phyloP scores from a whole-genome alignment of 441 rosid genomes.

The Hura crepitans region DNA sequence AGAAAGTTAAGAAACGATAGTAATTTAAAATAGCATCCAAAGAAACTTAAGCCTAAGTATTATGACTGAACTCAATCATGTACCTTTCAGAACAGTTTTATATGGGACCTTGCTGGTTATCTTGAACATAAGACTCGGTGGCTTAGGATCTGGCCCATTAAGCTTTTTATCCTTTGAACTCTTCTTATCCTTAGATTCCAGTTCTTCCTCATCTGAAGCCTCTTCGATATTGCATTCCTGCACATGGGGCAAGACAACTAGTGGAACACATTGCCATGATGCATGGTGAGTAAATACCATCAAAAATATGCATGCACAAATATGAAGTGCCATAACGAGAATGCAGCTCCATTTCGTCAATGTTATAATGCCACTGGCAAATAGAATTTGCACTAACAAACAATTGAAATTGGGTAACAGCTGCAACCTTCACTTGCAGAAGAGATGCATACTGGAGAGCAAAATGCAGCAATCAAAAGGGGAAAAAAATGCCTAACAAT shows the following conservation, averaged over 20 bases:
- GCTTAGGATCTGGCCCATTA: conserved; percentile 64
- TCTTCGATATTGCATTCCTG: conserved; percentile 82
- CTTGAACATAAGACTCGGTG: conserved; percentile 50
- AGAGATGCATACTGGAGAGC: not conserved
- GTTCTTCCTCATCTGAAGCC: conserved; percentile 60
- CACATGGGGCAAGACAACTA: not conserved
- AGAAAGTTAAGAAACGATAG: conserved; percentile 5
- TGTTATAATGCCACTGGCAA: not conserved
- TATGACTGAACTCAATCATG: not conserved
- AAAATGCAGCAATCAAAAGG: not conserved
- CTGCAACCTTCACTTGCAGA: not conserved
- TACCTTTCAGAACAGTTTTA: conserved; percentile 71
- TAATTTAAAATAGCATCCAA: not conserved
- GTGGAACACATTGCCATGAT: not conserved
- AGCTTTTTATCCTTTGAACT: conserved; percentile 69
- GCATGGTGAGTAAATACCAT: not conserved
- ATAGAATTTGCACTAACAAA: not conserved
- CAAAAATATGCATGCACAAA: not conserved
- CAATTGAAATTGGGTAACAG: not conserved
- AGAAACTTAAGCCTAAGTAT: conserved; percentile 2
- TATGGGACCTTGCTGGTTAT: conserved; percentile 58
- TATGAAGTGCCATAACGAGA: not conserved
- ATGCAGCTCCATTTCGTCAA: not conserved
- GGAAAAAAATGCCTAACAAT: not conserved
- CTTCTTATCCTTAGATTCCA: conserved; percentile 25